Conservation (phyloP, 169 alveolate genomes). For the Plasmodium falciparum region DNA sequence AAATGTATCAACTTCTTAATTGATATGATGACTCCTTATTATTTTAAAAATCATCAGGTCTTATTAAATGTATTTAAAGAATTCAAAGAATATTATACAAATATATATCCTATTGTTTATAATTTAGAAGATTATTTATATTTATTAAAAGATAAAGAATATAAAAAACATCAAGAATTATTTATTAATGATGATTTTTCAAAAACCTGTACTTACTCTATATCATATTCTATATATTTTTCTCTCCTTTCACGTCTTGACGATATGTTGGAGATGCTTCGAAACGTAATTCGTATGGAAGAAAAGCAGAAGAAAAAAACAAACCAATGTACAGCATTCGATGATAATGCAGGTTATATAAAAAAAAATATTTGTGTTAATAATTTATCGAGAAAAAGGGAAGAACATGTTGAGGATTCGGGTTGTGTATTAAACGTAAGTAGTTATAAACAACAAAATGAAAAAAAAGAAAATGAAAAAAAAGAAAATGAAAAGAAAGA, state of each 20-base stretch:
- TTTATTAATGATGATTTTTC: slow-evolving; percentile 50
- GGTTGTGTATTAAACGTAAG: not conserved
- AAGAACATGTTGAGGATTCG: not conserved
- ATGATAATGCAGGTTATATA: too few species aligned
- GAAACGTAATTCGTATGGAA: not conserved
- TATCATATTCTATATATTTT: slow-evolving; percentile 45
- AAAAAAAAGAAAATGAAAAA: not conserved
- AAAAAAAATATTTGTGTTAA: not conserved
- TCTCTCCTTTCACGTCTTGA: slow-evolving; percentile 39
- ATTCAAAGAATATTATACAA: slow-evolving; percentile 49
- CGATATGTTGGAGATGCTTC: slow-evolving; percentile 45
- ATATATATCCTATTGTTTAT: slow-evolving; percentile 34
- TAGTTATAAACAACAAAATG: not conserved
- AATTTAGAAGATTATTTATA: slow-evolving; percentile 60
- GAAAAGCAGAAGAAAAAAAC: not conserved
- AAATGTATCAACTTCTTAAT: slow-evolving; percentile 32
- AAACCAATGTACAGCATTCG: too few species aligned
- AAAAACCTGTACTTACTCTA: slow-evolving; percentile 10
- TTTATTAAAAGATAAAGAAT: slow-evolving; percentile 51
- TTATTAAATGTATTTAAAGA: slow-evolving; percentile 18
- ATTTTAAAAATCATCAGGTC: slow-evolving; percentile 35
- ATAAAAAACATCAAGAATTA: slow-evolving; percentile 9
- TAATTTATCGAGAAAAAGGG: not conserved
- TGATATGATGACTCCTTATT: slow-evolving; percentile 52
- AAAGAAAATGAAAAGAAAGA: too few species aligned